Evolutionary conservation across 2,329 filamentous ascomycete species (phyloP).

Genomic region (Eutypa lata): DNA sequence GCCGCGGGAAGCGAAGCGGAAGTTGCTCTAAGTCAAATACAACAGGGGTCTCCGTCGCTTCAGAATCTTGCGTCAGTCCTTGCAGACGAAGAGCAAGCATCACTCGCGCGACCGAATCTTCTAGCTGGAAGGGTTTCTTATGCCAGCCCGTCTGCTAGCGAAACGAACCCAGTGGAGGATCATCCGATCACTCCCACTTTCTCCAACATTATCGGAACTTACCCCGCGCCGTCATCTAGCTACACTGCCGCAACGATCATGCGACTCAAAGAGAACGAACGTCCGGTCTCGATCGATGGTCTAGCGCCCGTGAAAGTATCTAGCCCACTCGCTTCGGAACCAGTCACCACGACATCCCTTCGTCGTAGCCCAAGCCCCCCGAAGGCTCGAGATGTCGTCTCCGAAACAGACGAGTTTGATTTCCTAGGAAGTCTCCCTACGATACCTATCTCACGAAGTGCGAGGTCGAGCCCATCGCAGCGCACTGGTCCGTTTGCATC

Average conservation of each 20-base stretch:
- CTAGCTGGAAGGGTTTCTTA: slow-evolving; percentile 32
- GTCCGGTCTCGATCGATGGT: slow-evolving; percentile 22
- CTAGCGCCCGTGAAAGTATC: slow-evolving; percentile 25
- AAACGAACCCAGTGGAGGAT: slow-evolving; percentile 21
- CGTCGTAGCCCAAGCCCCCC: slow-evolving; percentile 8
- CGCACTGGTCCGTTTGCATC: slow-evolving; percentile 19
- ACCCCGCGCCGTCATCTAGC: slow-evolving; percentile 28
- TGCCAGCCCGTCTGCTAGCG: slow-evolving; percentile 25
- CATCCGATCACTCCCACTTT: slow-evolving; percentile 26
- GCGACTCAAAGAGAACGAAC: slow-evolving; percentile 25
- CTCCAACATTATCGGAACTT: slow-evolving; percentile 21
- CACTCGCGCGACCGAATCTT: slow-evolving; percentile 24
- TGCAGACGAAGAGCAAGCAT: slow-evolving; percentile 20
- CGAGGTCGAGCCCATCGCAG: slow-evolving; percentile 25
- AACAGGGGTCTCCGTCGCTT: slow-evolving; percentile 31
- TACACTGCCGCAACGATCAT: slow-evolving; percentile 32
- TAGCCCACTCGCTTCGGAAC: slow-evolving; percentile 20
- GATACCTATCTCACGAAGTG: slow-evolving; percentile 8
- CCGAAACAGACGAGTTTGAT: slow-evolving; percentile 6
- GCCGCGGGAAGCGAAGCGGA: slow-evolving; percentile 39
- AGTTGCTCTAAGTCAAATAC: slow-evolving; percentile 40
- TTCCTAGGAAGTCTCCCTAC: slow-evolving; percentile 9
- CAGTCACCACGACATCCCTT: slow-evolving; percentile 3
- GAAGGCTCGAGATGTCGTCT: slow-evolving; percentile 2
- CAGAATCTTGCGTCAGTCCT: slow-evolving; percentile 24